phyloP scores from a whole-genome alignment of 768 basidiomycete species.

The Russula griseocarnosa region DNA sequence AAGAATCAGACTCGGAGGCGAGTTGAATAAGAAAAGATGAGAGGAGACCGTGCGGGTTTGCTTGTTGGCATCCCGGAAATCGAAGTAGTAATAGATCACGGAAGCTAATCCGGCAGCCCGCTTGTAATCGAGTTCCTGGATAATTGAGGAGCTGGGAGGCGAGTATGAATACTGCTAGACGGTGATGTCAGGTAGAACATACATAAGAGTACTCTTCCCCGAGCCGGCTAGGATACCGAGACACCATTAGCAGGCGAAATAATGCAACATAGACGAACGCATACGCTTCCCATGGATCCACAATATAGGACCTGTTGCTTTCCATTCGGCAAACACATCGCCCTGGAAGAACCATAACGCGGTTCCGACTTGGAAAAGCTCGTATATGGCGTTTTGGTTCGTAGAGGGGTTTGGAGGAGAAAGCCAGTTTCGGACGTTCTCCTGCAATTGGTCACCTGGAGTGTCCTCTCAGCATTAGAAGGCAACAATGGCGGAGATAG shows the following conservation, averaged over 20 bases:
- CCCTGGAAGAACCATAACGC: constrained; percentile 9
- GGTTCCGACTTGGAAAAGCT: not conserved
- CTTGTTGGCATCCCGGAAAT: constrained; percentile 12
- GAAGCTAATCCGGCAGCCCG: constrained; percentile 5
- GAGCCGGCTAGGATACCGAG: constrained; percentile 7
- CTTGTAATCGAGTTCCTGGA: not conserved
- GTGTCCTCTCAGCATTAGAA: not conserved
- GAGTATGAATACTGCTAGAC: not conserved
- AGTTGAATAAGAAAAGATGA: constrained; percentile 15
- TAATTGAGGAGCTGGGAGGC: constrained; percentile 8
- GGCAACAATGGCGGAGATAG: not conserved
- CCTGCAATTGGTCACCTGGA: constrained; percentile 1
- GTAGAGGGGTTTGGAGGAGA: constrained; percentile 6
- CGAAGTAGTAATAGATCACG: constrained; percentile 17
- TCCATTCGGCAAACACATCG: constrained; percentile 2
- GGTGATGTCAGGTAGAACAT: not conserved
- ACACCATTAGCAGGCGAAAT: not conserved
- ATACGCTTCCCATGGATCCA: constrained; percentile 20
- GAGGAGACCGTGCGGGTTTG: constrained; percentile 7
- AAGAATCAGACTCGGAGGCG: not conserved
- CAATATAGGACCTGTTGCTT: constrained; percentile 1
- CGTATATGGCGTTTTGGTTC: not conserved
- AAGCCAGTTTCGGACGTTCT: not conserved
- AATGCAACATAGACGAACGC: not conserved
- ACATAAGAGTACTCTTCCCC: constrained; percentile 13